Base-by-base conservation (phyloP, 768 basidiomycete genomes). In the Hericium rajendrae region DNA sequence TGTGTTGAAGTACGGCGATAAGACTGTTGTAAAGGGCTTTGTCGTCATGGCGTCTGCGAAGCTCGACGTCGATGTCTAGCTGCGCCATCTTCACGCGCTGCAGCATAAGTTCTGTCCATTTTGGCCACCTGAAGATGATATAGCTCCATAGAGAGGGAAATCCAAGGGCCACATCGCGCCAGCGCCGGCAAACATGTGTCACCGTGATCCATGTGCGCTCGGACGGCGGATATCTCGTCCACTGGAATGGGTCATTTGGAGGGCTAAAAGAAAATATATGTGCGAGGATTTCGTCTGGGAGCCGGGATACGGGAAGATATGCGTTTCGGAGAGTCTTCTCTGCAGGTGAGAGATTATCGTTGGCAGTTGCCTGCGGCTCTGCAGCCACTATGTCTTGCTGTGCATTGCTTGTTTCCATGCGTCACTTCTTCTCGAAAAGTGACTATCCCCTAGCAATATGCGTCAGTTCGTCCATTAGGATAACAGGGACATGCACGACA, bases 131-230 rank as follows among this genome's bases (percentile, higher is more conserved):
- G 28, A 60, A 55, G 9, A 50, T 20, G 38, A 60, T 20, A 22
- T 50, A 18, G 38, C 57, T 53, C 57, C 57, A 60, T 26, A 60
- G 38, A 24, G 26, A 40, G 20, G 54, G 57, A 18, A 51, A 32
- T 3, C 38, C 20, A 22, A 60, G 54, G 16, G 60, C 60, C 4
- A 58, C 50, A 13, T 60, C 54, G 8, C 57, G 60, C 60, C 60
- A 60, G 38, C 13, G 54, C 8, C 24, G 60, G n/a, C 57, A 60
- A 16, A 60, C 57, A 18, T 56, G 60, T 6, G 57, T 12, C 5
- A 58, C 38, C 12, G 24, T 12, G 26, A 60, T 37, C 60, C 60
- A 60, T 46, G 43, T 46, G 2, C 43, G 43, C 20, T 46, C 43
- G n/a, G 13, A 9, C 3, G 43, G 43, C 6, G 15, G 43, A 46